Evolutionary conservation across 2,329 filamentous ascomycete species (phyloP), one percentile per base, ranked within the genome.

Genomic region (Pseudogymnoascus sp.): DNA sequence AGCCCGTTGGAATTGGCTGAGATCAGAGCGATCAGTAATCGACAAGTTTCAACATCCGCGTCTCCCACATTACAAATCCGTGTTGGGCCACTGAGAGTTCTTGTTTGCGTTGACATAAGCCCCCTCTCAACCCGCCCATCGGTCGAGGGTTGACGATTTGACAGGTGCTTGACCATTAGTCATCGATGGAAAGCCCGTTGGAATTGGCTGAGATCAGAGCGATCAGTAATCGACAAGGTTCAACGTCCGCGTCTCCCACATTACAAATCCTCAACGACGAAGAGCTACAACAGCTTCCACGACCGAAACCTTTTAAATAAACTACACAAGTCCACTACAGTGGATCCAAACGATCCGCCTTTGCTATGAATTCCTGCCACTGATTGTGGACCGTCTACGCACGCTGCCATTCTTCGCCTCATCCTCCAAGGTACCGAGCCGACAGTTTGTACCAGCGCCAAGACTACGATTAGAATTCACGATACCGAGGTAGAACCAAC

Each of bases 161-260:
- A 33, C 29, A 55, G 29, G 5, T 33, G 14, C 49, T 55, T 6
- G 49, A 21, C 29, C 29, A 55, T 55, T 55, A 55, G 49, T 55
- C 49, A 55, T 55, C 49, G 26, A 55, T 5, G n/a, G 14, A n/a
- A 55, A 55, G 8, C 49, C 49, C 29, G 29, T 33, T 4, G 49
- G 16, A 31, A 55, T 55, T 55, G 45, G 45, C 19, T 49, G 43
- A 52, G 45, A 26, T 31, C 26, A 55, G 29, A 33, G 29, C 33
- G 49, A 55, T 55, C 49, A 55, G 49, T 55, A 55, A 55, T 55
- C 49, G 49, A 14, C 49, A 19, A 55, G n/a, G 49, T 16, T 33
- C n/a, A 7, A 14, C 16, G 7, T 12, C 29, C 10, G 16, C n/a
- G n/a, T 10, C 8, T 55, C 29, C 29, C 10, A 3, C 49, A 55